These are phyloP conservation scores for Pyracantha coccinea DNA, from an alignment of 331 rosid species.

Conservation along the genomic window DNA sequence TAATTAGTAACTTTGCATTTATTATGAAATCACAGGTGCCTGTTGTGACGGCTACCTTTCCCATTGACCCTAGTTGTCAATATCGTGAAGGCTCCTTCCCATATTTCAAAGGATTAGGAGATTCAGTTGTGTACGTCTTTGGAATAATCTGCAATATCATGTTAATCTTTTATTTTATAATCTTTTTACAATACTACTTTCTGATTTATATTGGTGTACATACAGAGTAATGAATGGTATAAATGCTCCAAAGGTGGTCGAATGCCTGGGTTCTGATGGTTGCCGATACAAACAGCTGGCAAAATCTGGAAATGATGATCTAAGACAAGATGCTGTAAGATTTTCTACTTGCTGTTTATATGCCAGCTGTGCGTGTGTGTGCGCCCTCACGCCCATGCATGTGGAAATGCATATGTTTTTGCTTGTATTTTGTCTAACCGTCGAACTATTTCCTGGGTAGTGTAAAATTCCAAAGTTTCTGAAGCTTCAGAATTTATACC, in stretches of 20 bases:
- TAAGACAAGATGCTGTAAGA: slow-evolving; percentile 93
- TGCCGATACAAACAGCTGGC: slow-evolving; percentile 76
- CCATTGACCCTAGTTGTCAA: slow-evolving; percentile 69
- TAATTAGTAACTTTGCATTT: background rate
- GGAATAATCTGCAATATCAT: slow-evolving; percentile 2
- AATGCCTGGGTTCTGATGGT: slow-evolving; percentile 95
- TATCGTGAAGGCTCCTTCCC: slow-evolving; percentile 86
- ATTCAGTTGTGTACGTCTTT: slow-evolving; percentile 61
- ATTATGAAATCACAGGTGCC: slow-evolving; percentile 63
- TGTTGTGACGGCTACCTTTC: slow-evolving; percentile 84
- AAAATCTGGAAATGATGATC: slow-evolving; percentile 95
- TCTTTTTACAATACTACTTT: slow-evolving; percentile 7
- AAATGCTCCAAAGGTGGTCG: slow-evolving; percentile 95
- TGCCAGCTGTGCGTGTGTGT: background rate
- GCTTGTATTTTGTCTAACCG: background rate
- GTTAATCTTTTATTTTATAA: background rate
- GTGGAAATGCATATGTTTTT: background rate
- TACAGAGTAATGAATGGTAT: slow-evolving; percentile 90
- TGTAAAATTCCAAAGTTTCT: background rate
- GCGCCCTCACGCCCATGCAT: background rate
- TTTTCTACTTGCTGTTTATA: background rate
- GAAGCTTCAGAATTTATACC: background rate
- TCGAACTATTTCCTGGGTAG: background rate
- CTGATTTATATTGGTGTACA: slow-evolving; percentile 14
- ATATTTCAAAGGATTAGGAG: slow-evolving; percentile 72